Base-by-base conservation (phyloP, 1,284 basidiomycete species). In the Fomitopsis palustris region DNA sequence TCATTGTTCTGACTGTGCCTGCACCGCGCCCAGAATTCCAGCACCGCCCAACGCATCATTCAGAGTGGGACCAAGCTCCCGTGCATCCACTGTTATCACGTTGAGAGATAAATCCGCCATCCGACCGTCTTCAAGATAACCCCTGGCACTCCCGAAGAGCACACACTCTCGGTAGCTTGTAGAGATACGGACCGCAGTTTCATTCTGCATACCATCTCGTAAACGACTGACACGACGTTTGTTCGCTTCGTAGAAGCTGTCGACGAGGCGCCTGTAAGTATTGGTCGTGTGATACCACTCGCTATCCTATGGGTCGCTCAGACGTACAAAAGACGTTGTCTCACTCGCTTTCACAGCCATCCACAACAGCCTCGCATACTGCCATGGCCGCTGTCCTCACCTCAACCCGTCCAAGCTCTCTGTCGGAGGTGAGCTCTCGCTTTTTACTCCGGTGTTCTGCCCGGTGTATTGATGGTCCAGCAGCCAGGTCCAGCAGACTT, bases 211-310 rank as follows among this genome's bases (percentile, higher is more conserved):
- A 52, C 35, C 31, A 27, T 52, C 49, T 37, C 49, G 33, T 37
- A 52, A 37, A 52, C 31, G 33, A 52, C 49, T 52, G 31, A 52
- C 45, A 45, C 31, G n/a, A 35, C 49, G 33, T 52, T 35, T 19
- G 33, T 52, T 35, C 21, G 49, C 29, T 52, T 52, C 55, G 45
- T 27, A 56, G 55, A 25, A 51, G 55, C n/a, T 31, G 45, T 27
- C 55, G 23, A 45, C 29, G 35, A 55, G 54, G 31, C 54, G 54
- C 54, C 33, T 47, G 55, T 57, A 57, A 57, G 56, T 35, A 21
- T 37, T 21, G 58, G 54, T 61, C 61, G 64, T 60, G 63, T 58
- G 58, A 58, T 53, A 39, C 43, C 47, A n/a, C 31, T 51, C 57
- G 53, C 43, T 31, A 41, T 52, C 19, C n/a, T 52, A 10, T 38